Base-by-base conservation (phyloP, 495 filamentous ascomycete species). In the Penicillium parvum region DNA sequence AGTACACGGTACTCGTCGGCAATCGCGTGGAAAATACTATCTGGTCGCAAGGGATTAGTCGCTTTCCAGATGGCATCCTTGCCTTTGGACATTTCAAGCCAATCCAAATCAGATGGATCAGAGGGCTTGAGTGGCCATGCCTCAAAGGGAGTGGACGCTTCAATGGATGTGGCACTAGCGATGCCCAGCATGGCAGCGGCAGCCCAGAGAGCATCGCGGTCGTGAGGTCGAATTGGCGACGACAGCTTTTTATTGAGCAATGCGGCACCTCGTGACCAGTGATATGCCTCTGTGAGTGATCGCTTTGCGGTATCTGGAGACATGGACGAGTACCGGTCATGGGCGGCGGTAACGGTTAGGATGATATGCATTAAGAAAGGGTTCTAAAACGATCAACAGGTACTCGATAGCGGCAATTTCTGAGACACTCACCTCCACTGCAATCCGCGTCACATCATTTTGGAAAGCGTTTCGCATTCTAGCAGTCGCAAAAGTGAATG, bases 361-460 rank as follows among this genome's bases (percentile, higher is more conserved):
- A 68, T 55, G 11, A 57, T 51, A 29, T 69, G 69, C 67, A 72
- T 71, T 8, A 72, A 32, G 39, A 59, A 69, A 1, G 69, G 66
- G 32, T 67, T 40, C 68, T 72, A 23, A 8, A 29, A 22, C 14
- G 12, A 10, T 30, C n/a, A n/a, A 10, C 3, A 16, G 20, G 18
- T 7, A 3, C 7, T 7, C 12, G 5, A 12, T 30, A 3, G 22
- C 3, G 16, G 25, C 15, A 22, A 15, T 6, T 7, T 8, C 4
- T 4, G n/a, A 18, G 15, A 21, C 2, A 19, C 37, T 35, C 40
- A 53, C 54, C 32, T 44, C 33, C 3, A 58, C 7, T 2, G 50
- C 50, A 12, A 58, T 20, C 37, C 11, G 19, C 7, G 42, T 30
- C 0, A 54, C 41, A 14, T 49, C 38, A 8, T 27, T 30, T 23